Conservation (phyloP, 495 filamentous ascomycete species). For the Opeltia flavorubescens region DNA sequence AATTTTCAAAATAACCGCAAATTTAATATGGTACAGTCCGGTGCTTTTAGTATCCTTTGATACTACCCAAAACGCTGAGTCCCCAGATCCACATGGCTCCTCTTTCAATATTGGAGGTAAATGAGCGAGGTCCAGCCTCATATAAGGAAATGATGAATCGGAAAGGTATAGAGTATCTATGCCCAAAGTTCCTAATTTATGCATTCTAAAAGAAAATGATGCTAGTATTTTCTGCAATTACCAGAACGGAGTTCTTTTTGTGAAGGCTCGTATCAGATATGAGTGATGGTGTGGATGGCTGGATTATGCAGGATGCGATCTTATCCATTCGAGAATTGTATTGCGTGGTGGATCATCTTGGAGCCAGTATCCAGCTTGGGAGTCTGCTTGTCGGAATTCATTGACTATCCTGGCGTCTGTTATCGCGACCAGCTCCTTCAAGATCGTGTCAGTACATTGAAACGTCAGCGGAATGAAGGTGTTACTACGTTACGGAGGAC, state of each 20-base stretch:
- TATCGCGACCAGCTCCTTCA: conserved; percentile 51
- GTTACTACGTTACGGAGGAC: conserved; percentile 47
- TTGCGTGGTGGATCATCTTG: conserved; percentile 49
- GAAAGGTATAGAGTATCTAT: too few relatives aligned
- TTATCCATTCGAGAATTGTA: conserved; percentile 31
- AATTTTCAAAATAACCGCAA: too few relatives aligned
- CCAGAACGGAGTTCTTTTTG: too few relatives aligned
- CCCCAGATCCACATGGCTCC: too few relatives aligned
- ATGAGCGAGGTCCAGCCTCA: neutral
- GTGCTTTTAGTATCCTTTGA: too few relatives aligned
- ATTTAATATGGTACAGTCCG: too few relatives aligned
- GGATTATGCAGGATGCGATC: conserved; percentile 19
- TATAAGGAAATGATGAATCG: neutral
- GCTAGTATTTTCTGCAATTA: too few relatives aligned
- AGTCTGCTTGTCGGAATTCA: conserved; percentile 49
- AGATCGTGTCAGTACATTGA: conserved; percentile 3
- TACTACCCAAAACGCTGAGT: too few relatives aligned
- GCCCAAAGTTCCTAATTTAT: too few relatives aligned
- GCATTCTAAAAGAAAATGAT: too few relatives aligned
- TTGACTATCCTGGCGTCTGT: conserved; percentile 53
- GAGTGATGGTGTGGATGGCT: neutral
- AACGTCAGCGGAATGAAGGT: neutral
- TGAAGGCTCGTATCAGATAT: too few relatives aligned
- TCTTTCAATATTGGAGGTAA: too few relatives aligned
- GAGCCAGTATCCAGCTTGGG: conserved; percentile 58